Evolutionary conservation across 192 early-diverging fungal genomes (phyloP).

Genomic region (Dimargaris verticillata): DNA sequence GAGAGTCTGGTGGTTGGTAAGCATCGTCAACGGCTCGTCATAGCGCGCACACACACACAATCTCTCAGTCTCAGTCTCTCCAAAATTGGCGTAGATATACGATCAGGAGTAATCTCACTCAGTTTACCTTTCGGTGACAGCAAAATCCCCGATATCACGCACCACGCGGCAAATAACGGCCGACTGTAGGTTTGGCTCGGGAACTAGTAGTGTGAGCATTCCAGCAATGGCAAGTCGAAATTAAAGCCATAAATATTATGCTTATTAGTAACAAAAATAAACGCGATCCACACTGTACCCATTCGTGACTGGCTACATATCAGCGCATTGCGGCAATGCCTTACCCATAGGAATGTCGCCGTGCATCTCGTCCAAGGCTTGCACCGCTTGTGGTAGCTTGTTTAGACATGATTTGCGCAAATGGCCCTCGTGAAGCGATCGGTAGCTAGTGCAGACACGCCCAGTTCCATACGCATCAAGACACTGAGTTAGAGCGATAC

Average conservation of each 20-base stretch:
- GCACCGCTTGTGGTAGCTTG: constrained; percentile 34
- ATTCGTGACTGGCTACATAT: no score
- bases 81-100: constrained; percentile 12
- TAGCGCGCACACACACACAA: not conserved
- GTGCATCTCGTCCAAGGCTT: constrained; percentile 10
- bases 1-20: not conserved
- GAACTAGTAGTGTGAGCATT: constrained; percentile 19
- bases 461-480: no score
- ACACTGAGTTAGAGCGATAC: no score
- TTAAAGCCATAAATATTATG: constrained; percentile 28
- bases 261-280: constrained; percentile 27
- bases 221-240: constrained; percentile 23
- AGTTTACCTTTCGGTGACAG: constrained; percentile 3
- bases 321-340: no score
- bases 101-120: constrained; percentile 18
- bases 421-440: not conserved
- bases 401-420: constrained; percentile 4
- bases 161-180: constrained; percentile 40
- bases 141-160: constrained; percentile 30
- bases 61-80: not conserved
- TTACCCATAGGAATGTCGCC: constrained; percentile 2
- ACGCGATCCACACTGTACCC: no score
- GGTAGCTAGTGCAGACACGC: no score
- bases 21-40: not conserved
- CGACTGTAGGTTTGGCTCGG: constrained; percentile 34